Conservation (phyloP, 805 yeast genomes). For the Sungouiella thailandica region DNA sequence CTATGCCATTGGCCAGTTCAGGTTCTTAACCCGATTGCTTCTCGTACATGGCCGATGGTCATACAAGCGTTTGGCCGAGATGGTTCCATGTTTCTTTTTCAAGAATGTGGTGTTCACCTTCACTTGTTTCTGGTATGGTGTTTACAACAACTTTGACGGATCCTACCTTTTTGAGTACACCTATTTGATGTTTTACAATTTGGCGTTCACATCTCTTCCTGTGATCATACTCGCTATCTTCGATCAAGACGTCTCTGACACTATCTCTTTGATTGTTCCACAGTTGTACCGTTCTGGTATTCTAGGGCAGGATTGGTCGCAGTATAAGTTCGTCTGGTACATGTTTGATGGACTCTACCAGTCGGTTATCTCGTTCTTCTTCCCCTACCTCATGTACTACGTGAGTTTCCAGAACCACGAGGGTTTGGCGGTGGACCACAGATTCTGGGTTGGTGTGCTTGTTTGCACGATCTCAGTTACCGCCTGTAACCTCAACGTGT, state of each 20-base stretch:
- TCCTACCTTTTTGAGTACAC: slow-evolving; percentile 76
- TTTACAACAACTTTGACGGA: slow-evolving; percentile 72
- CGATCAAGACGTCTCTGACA: slow-evolving; percentile 75
- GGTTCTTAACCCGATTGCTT: slow-evolving; percentile 61
- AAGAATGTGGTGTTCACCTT: slow-evolving; percentile 73
- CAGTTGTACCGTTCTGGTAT: slow-evolving; percentile 73
- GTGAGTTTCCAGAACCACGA: slow-evolving; percentile 36
- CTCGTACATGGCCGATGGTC: slow-evolving; percentile 87
- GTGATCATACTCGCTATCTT: slow-evolving; percentile 73
- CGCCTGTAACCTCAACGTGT: slow-evolving; percentile 60
- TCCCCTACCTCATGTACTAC: slow-evolving; percentile 53
- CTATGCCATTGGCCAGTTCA: slow-evolving; percentile 80
- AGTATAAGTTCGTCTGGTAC: slow-evolving; percentile 63
- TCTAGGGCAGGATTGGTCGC: slow-evolving; percentile 64
- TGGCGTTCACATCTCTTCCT: slow-evolving; percentile 80
- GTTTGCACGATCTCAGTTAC: slow-evolving; percentile 58
- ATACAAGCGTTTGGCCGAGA: slow-evolving; percentile 73
- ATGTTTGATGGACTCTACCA: slow-evolving; percentile 78
- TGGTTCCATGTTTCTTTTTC: slow-evolving; percentile 78
- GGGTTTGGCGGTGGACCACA: slow-evolving; percentile 58
- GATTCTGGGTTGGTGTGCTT: slow-evolving; percentile 68
- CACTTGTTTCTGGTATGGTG: slow-evolving; percentile 77
- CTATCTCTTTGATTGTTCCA: slow-evolving; percentile 66
- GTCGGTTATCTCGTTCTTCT: slow-evolving; percentile 65
- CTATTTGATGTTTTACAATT: slow-evolving; percentile 71